These are phyloP conservation scores for Talaromyces sp. DNA, from an alignment of 2,329 filamentous ascomycete genomes.

Conservation along the genomic window DNA sequence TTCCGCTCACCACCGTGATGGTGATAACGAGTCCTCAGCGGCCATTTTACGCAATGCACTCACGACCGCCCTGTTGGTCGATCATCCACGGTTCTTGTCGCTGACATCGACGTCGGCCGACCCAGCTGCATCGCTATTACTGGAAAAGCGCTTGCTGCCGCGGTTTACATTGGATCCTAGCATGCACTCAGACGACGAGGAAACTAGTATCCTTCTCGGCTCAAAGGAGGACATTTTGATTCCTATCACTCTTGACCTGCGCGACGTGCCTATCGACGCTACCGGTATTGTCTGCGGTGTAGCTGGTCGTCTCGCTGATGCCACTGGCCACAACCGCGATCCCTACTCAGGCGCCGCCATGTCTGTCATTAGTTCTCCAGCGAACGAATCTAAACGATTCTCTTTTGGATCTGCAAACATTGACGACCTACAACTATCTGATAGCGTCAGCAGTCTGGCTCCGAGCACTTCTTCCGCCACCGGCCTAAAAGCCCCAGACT, in stretches of 20 bases:
- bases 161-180: constrained; percentile 63
- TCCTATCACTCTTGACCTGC: constrained; percentile 84
- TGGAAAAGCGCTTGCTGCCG: constrained; percentile 52
- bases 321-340: constrained; percentile 48
- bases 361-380: constrained; percentile 20
- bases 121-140: constrained; percentile 44
- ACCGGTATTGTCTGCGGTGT: constrained; percentile 95
- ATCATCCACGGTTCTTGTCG: constrained; percentile 48
- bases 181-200: constrained; percentile 30
- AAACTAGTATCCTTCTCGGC: constrained; percentile 69
- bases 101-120: constrained; percentile 45
- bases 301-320: constrained; percentile 73
- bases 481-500: constrained; percentile 7
- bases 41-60: constrained; percentile 39
- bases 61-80: constrained; percentile 36
- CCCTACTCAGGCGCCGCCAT: constrained; percentile 37
- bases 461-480: constrained; percentile 16
- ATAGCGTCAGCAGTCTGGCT: constrained; percentile 18
- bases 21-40: constrained; percentile 33
- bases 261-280: constrained; percentile 74
- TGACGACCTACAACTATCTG: constrained; percentile 20
- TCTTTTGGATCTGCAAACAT: constrained; percentile 20
- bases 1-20: constrained; percentile 57
- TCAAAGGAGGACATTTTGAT: constrained; percentile 66
- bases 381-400: constrained; percentile 20